These are phyloP conservation scores for Hibiscus mutabilis DNA, from an alignment of 345 rosid genomes.

Conservation along the genomic window DNA sequence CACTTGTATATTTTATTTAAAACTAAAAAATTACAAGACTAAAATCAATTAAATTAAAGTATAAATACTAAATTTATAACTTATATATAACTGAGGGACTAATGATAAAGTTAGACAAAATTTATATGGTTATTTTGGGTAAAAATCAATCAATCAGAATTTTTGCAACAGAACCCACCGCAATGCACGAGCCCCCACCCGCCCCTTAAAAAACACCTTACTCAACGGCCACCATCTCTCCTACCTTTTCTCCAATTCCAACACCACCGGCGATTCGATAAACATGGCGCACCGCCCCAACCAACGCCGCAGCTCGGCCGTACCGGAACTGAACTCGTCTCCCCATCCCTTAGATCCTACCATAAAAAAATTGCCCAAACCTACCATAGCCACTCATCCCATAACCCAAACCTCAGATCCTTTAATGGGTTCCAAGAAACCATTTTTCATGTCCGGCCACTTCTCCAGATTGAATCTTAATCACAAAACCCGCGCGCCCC, in stretches of 20 bases:
- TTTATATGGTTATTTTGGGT: too few relatives aligned
- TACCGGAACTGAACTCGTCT: background rate
- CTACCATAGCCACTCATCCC: background rate
- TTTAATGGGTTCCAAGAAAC: background rate
- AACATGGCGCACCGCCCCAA: slow-evolving; percentile 32
- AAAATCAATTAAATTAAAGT: background rate
- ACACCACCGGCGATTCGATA: background rate
- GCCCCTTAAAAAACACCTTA: background rate
- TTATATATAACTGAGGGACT: too few relatives aligned
- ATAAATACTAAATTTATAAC: background rate
- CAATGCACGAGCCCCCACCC: background rate
- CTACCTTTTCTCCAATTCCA: slow-evolving; percentile 2
- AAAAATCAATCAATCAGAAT: background rate
- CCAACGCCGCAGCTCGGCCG: slow-evolving; percentile 22
- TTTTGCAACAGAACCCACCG: background rate
- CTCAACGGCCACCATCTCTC: background rate
- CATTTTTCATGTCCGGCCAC: background rate
- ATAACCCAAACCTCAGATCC: slow-evolving; percentile 4
- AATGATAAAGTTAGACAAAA: too few relatives aligned
- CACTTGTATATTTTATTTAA: too few relatives aligned
- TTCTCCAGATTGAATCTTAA: slow-evolving; percentile 6
- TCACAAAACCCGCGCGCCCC: background rate
- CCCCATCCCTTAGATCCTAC: background rate
- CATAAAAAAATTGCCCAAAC: background rate
- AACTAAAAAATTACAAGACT: too few relatives aligned